A percentile compares a stretch with the other conserved stretches of the same genome.
These are phyloP conservation scores for Corchorus capsularis DNA, from an alignment of 345 rosid genomes.

Conservation along the genomic window DNA sequence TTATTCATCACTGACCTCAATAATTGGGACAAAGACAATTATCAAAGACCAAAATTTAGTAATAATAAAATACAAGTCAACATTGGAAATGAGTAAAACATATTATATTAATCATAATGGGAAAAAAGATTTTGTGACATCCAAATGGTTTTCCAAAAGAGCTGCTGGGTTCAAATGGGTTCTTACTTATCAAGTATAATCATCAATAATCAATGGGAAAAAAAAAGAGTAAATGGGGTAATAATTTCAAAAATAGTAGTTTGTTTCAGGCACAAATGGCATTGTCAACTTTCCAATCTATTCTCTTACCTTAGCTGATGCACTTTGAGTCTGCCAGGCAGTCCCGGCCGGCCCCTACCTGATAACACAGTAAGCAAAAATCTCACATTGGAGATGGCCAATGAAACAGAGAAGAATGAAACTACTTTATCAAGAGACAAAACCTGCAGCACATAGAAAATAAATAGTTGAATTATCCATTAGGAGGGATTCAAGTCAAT, in stretches of 20 bases:
- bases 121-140: slow-evolving; percentile 13
- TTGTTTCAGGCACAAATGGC: slow-evolving; percentile 30
- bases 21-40: slow-evolving; percentile 54
- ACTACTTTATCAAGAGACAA: neutral
- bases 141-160: slow-evolving; percentile 21
- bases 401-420: neutral
- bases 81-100: slow-evolving; percentile 14
- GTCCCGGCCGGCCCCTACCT: slow-evolving; percentile 42
- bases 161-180: slow-evolving; percentile 24
- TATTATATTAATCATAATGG: neutral
- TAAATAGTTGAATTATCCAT: neutral
- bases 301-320: slow-evolving; percentile 1
- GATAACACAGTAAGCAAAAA: slow-evolving; percentile 12
- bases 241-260: slow-evolving; percentile 35
- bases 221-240: slow-evolving; percentile 30
- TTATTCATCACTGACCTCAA: slow-evolving; percentile 45
- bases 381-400: neutral
- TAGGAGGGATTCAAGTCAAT: neutral
- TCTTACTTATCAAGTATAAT: slow-evolving; percentile 19
- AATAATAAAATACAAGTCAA: slow-evolving; percentile 24
- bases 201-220: neutral
- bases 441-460: neutral
- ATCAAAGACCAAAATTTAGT: slow-evolving; percentile 16
- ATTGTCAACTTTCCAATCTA: slow-evolving; percentile 19
- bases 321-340: slow-evolving; percentile 10